phyloP scores from a whole-genome alignment of 257 asterid genomes.

The Solanum okadae region DNA sequence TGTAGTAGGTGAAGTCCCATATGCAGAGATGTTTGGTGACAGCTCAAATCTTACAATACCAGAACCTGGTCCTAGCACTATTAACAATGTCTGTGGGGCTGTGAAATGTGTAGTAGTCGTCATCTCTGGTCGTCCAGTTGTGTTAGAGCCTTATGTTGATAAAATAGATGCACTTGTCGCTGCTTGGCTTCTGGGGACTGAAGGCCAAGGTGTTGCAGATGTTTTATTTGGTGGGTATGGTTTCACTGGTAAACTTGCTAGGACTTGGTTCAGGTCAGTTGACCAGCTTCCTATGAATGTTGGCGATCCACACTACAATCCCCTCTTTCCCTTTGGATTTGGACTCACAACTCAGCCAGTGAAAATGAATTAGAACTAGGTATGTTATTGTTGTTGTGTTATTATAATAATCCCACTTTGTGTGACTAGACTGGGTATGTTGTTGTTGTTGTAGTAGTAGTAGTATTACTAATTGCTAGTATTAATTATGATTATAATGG shows the following conservation, averaged over 20 bases:
- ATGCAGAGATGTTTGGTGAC: conserved; percentile 2
- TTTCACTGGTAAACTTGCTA: not conserved
- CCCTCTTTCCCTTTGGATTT: conserved; percentile 7
- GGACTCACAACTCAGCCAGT: conserved; percentile 1
- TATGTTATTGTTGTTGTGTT: not conserved
- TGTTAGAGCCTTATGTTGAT: not conserved
- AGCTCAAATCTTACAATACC: conserved; percentile 7
- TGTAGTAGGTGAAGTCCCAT: conserved; percentile 6
- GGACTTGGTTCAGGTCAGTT: not conserved
- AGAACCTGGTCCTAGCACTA: conserved; percentile 5
- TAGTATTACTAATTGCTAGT: not conserved
- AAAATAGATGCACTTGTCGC: not conserved
- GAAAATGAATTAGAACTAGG: not conserved
- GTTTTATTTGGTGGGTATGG: not conserved
- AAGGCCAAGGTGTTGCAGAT: not conserved
- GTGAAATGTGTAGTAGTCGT: conserved; percentile 4
- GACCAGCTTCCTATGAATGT: conserved; percentile 5
- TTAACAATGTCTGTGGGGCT: not conserved
- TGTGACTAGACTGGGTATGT: not conserved
- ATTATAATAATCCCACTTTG: not conserved
- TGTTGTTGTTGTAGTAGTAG: not conserved
- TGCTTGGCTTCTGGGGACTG: conserved; percentile 8
- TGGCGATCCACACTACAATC: conserved; percentile 1
- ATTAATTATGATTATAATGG: not conserved
- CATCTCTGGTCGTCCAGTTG: not conserved